Conservation (phyloP, 805 yeast species). For the Brettanomyces bruxellensis region DNA sequence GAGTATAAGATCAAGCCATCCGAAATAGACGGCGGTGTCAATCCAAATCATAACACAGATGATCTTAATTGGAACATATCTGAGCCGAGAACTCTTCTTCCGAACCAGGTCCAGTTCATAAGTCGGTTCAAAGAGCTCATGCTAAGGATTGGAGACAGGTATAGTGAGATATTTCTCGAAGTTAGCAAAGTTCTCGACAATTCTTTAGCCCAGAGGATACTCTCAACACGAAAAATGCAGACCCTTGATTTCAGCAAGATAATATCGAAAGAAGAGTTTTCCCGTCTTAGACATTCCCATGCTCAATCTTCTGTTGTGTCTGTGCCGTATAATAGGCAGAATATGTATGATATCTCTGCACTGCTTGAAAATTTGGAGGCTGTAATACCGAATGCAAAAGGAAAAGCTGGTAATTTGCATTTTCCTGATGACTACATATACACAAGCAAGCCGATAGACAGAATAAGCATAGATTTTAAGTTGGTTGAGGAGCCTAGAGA, state of each 20-base stretch:
- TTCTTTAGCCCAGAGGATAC: conserved; percentile 1
- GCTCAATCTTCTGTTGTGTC: conserved; percentile 9
- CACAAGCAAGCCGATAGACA: conserved; percentile 39
- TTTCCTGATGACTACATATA: conserved; percentile 42
- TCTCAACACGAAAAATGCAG: background rate
- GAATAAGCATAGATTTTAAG: conserved; percentile 25
- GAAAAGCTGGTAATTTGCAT: conserved; percentile 27
- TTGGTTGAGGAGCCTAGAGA: conserved; percentile 8
- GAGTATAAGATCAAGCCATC: conserved; percentile 47
- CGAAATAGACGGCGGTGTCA: conserved; percentile 18
- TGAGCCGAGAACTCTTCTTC: conserved; percentile 20
- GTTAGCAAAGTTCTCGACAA: conserved; percentile 4
- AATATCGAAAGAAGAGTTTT: conserved; percentile 9
- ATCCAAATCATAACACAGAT: conserved; percentile 1
- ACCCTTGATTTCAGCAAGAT: conserved; percentile 9
- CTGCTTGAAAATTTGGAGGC: conserved; percentile 16
- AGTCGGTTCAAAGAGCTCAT: conserved; percentile 14
- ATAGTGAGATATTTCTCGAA: conserved; percentile 6
- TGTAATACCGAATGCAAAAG: conserved; percentile 30
- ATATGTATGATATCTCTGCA: conserved; percentile 9
- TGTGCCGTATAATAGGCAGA: conserved; percentile 3
- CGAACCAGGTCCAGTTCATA: conserved; percentile 18
- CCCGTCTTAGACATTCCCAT: conserved; percentile 17
- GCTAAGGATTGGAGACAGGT: conserved; percentile 10
- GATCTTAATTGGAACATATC: conserved; percentile 16